These are phyloP conservation scores for Ajuga reptans DNA, from an alignment of 305 asterid genomes.

Conservation along the genomic window DNA sequence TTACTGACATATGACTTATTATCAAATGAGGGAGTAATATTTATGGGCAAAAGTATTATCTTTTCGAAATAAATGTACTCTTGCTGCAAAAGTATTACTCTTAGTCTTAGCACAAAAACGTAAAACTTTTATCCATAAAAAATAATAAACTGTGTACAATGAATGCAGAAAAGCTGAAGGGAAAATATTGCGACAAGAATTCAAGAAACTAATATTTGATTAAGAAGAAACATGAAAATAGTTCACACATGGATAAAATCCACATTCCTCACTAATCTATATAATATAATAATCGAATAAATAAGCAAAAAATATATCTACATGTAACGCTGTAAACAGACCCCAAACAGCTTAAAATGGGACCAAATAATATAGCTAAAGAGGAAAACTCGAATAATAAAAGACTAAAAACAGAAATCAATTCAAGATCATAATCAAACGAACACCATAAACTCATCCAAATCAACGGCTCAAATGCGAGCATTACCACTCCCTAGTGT, in stretches of 20 bases:
- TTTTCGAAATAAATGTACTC: no score
- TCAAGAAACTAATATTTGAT: slow-evolving; percentile 8
- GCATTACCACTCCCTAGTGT: slow-evolving; percentile 56
- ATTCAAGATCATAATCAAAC: slow-evolving; percentile 3
- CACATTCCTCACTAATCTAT: slow-evolving; percentile 8
- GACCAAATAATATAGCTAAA: slow-evolving; percentile 25
- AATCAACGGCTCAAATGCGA: slow-evolving; percentile 18
- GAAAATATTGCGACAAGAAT: not conserved
- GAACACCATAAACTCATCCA: no score
- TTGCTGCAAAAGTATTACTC: no score
- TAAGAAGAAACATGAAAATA: slow-evolving; percentile 14
- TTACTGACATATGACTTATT: no score
- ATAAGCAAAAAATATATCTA: slow-evolving; percentile 14
- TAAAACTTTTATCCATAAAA: no score
- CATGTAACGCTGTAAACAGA: slow-evolving; percentile 22
- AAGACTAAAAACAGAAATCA: slow-evolving; percentile 20
- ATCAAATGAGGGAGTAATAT: no score
- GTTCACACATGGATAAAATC: slow-evolving; percentile 17
- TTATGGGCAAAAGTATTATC: no score
- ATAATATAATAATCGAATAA: slow-evolving; percentile 13
- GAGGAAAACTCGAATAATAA: not conserved
- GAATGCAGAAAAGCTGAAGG: not conserved
- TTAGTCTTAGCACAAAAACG: no score
- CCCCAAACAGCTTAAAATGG: slow-evolving; percentile 28
- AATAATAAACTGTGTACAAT: no score